Evolutionary conservation across 1,284 basidiomycete species (phyloP).

Genomic region (Fomitopsis schrenkii): DNA sequence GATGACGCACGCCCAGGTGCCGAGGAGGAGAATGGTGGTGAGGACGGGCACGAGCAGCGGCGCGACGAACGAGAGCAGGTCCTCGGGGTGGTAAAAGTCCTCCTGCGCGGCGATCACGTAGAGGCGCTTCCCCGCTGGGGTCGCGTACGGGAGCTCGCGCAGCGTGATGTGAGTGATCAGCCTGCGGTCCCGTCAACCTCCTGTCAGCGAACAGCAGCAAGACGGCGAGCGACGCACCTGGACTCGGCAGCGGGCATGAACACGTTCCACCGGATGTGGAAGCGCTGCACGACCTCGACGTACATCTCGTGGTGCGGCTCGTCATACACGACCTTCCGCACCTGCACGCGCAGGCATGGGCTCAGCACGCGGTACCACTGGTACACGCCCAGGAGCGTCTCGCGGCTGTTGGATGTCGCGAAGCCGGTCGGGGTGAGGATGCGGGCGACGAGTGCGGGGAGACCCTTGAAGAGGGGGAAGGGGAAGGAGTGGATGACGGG

Average conservation of each 20-base stretch:
- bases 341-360: conserved; percentile 37
- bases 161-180: conserved; percentile 46
- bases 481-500: not conserved
- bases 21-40: conserved; percentile 32
- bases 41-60: conserved; percentile 46
- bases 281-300: conserved; percentile 47
- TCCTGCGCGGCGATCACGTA: conserved; percentile 54
- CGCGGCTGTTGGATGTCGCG: conserved; percentile 24
- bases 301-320: conserved; percentile 30
- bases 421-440: not conserved
- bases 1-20: conserved; percentile 38
- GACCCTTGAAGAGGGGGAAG: not conserved
- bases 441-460: not conserved
- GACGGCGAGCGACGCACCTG: too few relatives aligned
- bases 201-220: too few relatives aligned
- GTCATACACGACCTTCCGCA: conserved; percentile 45
- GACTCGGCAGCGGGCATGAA: conserved; percentile 38
- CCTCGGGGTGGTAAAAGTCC: conserved; percentile 61
- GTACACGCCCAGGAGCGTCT: conserved; percentile 47
- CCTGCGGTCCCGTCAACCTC: too few relatives aligned
- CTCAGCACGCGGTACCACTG: conserved; percentile 64
- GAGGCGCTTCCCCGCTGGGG: conserved; percentile 26
- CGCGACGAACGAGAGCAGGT: conserved; percentile 43
- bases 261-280: conserved; percentile 48
- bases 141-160: conserved; percentile 19